These are phyloP conservation scores for Fusarium dlaminii DNA, from an alignment of 2,329 filamentous ascomycete genomes.

Conservation along the genomic window DNA sequence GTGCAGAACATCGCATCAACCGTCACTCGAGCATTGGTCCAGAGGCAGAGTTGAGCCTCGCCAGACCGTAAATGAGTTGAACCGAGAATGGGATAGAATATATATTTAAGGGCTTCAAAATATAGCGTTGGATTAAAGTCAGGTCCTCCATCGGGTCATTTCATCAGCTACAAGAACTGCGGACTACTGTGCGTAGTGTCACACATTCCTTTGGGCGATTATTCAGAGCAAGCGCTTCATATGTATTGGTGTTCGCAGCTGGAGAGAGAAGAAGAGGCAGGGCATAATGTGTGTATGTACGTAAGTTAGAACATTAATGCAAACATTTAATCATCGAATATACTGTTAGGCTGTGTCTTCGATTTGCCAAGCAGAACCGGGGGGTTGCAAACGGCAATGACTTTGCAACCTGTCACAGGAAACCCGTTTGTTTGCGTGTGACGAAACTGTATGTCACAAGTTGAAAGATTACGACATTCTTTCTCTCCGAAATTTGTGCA, in stretches of 20 bases:
- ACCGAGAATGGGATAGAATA: not conserved
- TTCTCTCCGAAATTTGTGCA: not conserved
- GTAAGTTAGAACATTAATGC: not conserved
- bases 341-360: not conserved
- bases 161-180: not conserved
- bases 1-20: conserved; percentile 16
- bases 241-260: not conserved
- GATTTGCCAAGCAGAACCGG: not conserved
- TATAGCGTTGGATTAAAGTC: not conserved
- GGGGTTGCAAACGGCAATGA: not conserved
- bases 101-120: not conserved
- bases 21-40: not conserved
- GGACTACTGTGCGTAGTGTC: not conserved
- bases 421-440: not conserved
- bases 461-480: not conserved
- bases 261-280: not conserved
- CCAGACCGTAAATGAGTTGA: not conserved
- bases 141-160: not conserved
- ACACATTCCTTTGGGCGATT: not conserved
- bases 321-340: not conserved
- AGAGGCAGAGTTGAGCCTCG: conserved; percentile 3
- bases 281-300: not conserved
- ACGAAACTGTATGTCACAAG: not conserved
- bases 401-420: not conserved
- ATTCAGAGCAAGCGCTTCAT: not conserved